Evolutionary conservation across 495 filamentous ascomycete species (phyloP).

Genomic region (Cryomyces antarcticus): DNA sequence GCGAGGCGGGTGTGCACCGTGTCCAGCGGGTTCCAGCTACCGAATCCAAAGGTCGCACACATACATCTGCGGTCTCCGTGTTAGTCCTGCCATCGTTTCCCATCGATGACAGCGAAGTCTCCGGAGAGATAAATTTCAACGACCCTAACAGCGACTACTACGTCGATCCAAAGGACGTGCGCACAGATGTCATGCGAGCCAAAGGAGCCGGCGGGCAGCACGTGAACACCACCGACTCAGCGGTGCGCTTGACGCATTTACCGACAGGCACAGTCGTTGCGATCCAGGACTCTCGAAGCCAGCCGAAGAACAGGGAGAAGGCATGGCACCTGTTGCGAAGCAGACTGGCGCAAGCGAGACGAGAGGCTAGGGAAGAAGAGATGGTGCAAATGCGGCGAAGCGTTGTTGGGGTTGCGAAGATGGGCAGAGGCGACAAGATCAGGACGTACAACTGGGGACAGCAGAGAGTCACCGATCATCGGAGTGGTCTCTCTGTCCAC

Average conservation of each 20-base stretch:
- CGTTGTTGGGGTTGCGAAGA: slow-evolving; percentile 53
- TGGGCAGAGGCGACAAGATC: slow-evolving; percentile 82
- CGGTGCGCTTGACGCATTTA: slow-evolving; percentile 79
- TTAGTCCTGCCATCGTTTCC: slow-evolving; percentile 78
- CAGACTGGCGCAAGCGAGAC: slow-evolving; percentile 55
- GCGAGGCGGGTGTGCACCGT: slow-evolving; percentile 82
- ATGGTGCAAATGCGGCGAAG: slow-evolving; percentile 49
- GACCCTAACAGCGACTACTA: slow-evolving; percentile 83
- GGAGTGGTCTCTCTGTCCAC: slow-evolving; percentile 62
- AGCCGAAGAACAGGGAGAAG: slow-evolving; percentile 65
- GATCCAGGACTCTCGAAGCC: slow-evolving; percentile 86
- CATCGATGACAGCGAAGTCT: slow-evolving; percentile 23
- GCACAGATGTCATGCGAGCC: slow-evolving; percentile 75
- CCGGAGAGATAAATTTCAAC: slow-evolving; percentile 38
- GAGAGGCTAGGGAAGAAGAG: slow-evolving; percentile 74
- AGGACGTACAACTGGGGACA: slow-evolving; percentile 91
- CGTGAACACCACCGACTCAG: slow-evolving; percentile 94
- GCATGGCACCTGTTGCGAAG: slow-evolving; percentile 76
- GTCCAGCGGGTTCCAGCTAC: slow-evolving; percentile 86
- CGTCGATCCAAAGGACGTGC: slow-evolving; percentile 68
- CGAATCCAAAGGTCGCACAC: slow-evolving; percentile 72
- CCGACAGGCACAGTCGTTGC: slow-evolving; percentile 69
- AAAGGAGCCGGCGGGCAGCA: slow-evolving; percentile 88
- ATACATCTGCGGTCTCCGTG: slow-evolving; percentile 80
- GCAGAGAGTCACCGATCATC: slow-evolving; percentile 83